Evolutionary conservation across 1,284 basidiomycete genomes (phyloP), one percentile per base, ranked within the genome.

Genomic region (Cutaneotrichosporon cutaneum): DNA sequence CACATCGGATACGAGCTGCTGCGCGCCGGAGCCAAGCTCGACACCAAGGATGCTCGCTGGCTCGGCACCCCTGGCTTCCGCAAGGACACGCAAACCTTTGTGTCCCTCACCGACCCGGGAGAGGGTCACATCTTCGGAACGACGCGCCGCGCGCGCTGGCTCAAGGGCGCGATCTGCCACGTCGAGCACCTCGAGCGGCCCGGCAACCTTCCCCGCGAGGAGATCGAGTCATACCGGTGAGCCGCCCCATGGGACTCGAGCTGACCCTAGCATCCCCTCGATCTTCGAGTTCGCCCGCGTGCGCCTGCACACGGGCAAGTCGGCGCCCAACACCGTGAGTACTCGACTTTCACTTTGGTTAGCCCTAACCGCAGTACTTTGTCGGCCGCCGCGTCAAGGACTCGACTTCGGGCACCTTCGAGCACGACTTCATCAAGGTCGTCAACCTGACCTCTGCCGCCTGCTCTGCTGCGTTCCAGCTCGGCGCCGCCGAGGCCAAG

Each of bases 201-300:
- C 5, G 45, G 45, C 45, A 48, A 48, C 22, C 45, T 48, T 16
- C 45, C 45, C 11, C 45, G 45, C 22, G 45, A 48, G 24, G 45
- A 48, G 45, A 48, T 48, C 26, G 45, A 48, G 45, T 48, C 45
- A 22, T 48, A 48, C 45, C 45, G 45, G 45, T 48, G 26, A 13
- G 26, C 22, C 16, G 18, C 45, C 18, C 7, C 21, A 1, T 14
- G 11, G 9, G 8, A 9, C 13, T 13, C 45, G 26, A 24, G 45
- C 45, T 48, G 45, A 48, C 45, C 21, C 45, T 22, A 48, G 45
- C 5, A 48, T 48, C 24, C 45, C 45, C 3, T 48, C 45, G 4
- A 48, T 48, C 26, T 48, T 48, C 14, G 45, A 48, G 45, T 48
- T 48, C 14, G 45, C 45, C 3, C 45, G 45, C 13, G 45, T 48